A percentile compares a stretch with the other conserved stretches of the same genome.
phyloP scores from a whole-genome alignment of 2,329 filamentous ascomycete genomes.

The Penicillium digitatum region DNA sequence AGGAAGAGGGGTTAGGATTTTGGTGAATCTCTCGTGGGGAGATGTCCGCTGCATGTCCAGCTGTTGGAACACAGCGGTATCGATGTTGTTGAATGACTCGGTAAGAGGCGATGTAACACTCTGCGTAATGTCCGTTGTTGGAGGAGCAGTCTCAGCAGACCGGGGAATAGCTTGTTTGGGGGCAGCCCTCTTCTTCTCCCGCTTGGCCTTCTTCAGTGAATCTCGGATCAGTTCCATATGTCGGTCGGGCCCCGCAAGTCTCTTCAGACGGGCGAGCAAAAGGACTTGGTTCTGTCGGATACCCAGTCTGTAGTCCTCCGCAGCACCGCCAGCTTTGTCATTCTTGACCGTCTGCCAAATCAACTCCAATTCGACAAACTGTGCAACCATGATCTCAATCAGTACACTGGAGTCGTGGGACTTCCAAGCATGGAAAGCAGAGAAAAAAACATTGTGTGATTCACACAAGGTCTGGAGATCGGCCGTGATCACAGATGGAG shows the following conservation, averaged over 20 bases:
- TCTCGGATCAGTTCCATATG: conserved; percentile 58
- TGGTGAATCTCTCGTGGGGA: conserved; percentile 44
- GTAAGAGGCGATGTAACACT: conserved; percentile 40
- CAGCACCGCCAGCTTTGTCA: conserved; percentile 58
- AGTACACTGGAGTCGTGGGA: conserved; percentile 59
- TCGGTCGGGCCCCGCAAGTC: conserved; percentile 58
- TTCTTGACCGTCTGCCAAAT: conserved; percentile 66
- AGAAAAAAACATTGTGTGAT: conserved; percentile 56
- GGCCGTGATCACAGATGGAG: conserved; percentile 43
- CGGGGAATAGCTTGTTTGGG: conserved; percentile 57
- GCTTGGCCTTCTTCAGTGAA: conserved; percentile 57
- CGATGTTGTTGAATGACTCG: conserved; percentile 40
- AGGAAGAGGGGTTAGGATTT: conserved; percentile 58
- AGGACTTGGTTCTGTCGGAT: conserved; percentile 64
- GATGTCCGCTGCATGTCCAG: conserved; percentile 35
- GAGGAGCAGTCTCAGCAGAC: conserved; percentile 43
- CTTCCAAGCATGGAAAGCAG: conserved; percentile 64
- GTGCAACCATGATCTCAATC: conserved; percentile 63
- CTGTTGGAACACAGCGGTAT: conserved; percentile 33
- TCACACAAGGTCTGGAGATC: conserved; percentile 51
- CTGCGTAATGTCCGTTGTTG: conserved; percentile 34
- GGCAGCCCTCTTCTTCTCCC: conserved; percentile 49
- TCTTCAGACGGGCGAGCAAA: conserved; percentile 59
- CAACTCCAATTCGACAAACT: conserved; percentile 62
- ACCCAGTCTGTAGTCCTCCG: conserved; percentile 61